These are phyloP conservation scores for Aspergillus ellipticus DNA, from an alignment of 495 filamentous ascomycete species.

Conservation along the genomic window DNA sequence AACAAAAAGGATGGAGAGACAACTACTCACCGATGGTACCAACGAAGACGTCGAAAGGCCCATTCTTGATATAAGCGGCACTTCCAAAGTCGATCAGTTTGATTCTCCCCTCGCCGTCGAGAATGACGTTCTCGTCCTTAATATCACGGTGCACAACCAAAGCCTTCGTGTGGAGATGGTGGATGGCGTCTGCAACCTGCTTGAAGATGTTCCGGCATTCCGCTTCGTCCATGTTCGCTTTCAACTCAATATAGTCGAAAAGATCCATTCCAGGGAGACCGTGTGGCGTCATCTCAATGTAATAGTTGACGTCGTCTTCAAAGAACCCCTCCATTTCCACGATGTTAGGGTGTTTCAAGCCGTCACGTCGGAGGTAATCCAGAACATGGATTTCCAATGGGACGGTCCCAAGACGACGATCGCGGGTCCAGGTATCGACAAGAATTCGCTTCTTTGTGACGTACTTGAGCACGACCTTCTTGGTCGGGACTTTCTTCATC, in stretches of 20 bases:
- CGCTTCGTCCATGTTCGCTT: constrained; percentile 91
- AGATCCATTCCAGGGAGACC: constrained; percentile 97
- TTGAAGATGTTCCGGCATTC: constrained; percentile 94
- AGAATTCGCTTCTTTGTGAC: constrained; percentile 96
- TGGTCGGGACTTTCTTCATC: constrained; percentile 67
- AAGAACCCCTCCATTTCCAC: constrained; percentile 99
- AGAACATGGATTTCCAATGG: constrained; percentile 97
- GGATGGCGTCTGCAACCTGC: constrained; percentile 83
- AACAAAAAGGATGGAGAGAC: not conserved
- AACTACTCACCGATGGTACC: constrained; percentile 84
- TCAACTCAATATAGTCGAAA: constrained; percentile 97
- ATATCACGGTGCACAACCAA: constrained; percentile 95
- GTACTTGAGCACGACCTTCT: constrained; percentile 94
- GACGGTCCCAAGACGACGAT: constrained; percentile 91
- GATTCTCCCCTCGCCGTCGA: constrained; percentile 93
- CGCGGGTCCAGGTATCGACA: constrained; percentile 97
- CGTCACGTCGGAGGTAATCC: constrained; percentile 86
- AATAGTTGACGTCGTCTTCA: constrained; percentile 96
- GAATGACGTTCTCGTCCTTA: constrained; percentile 96
- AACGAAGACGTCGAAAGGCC: constrained; percentile 98
- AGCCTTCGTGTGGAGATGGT: constrained; percentile 88
- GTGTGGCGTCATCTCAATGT: constrained; percentile 98
- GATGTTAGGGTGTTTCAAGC: constrained; percentile 87
- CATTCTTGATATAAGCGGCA: constrained; percentile 96
- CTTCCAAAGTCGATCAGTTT: constrained; percentile 98